Percentiles rank a stretch among this genome's conserved stretches.
phyloP scores from a whole-genome alignment of 2,329 filamentous ascomycete species.

The Dactylonectria macrodidyma region DNA sequence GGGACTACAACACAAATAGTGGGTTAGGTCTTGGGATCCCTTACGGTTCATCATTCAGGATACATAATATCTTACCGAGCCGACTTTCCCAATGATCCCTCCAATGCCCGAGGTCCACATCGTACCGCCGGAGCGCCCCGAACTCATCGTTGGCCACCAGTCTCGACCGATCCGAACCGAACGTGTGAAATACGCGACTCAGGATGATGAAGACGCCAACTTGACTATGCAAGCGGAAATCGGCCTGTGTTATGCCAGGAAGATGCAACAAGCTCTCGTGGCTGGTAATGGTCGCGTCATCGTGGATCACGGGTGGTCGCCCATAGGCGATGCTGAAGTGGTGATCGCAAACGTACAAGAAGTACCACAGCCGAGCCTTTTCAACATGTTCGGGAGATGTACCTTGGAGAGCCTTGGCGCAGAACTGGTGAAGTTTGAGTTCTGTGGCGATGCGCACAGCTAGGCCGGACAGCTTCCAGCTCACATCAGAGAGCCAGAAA shows the following conservation, averaged over 20 bases:
- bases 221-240: conserved; percentile 71
- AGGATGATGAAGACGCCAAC: conserved; percentile 73
- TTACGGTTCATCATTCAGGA: not conserved
- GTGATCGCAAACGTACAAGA: conserved; percentile 76
- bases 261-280: conserved; percentile 68
- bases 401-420: conserved; percentile 59
- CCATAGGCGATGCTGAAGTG: conserved; percentile 75
- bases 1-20: conserved; percentile 52
- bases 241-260: conserved; percentile 65
- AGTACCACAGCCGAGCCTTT: conserved; percentile 73
- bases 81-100: conserved; percentile 54
- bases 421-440: conserved; percentile 69
- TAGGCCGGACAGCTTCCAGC: conserved; percentile 71
- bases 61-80: conserved; percentile 48
- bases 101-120: conserved; percentile 54
- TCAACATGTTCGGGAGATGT: conserved; percentile 65
- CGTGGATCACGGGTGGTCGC: conserved; percentile 71
- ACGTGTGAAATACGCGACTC: conserved; percentile 70
- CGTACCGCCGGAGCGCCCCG: conserved; percentile 47
- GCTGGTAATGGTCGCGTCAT: conserved; percentile 69
- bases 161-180: conserved; percentile 67
- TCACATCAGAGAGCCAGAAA: conserved; percentile 73
- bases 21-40: not conserved
- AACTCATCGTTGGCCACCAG: conserved; percentile 53
- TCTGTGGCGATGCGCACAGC: conserved; percentile 72